Evolutionary conservation across 1,284 basidiomycete species (phyloP), one percentile per base, ranked within the genome.

Genomic region (Trametes versicolor): DNA sequence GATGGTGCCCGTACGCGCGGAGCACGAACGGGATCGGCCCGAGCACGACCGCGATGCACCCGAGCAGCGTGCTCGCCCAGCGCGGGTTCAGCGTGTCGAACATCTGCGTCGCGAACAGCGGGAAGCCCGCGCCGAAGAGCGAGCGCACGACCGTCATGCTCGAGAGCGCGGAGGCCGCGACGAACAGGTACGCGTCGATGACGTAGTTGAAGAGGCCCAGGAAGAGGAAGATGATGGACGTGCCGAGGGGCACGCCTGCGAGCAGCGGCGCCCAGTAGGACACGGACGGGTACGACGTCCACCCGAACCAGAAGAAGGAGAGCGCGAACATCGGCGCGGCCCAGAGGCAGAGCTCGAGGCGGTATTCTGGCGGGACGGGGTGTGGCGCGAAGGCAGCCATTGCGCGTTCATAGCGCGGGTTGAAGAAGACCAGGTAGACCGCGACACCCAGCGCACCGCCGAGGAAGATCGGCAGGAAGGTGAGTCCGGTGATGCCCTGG

Each of bases 231-330:
- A 76, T 64, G 69, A 76, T 73, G 36, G 73, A 65, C 58, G 69
- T 71, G 10, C 77, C 78, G 43, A 78, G 68, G 8, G 71, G 65
- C 13, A 69, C 61, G 36, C 74, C 75, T 0, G 75, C 71, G 58
- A 74, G 68, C 64, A 79, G 67, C 34, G 76, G 75, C 39, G 75
- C 76, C 74, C 78, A 78, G 62, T 69, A 76, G 19, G 68, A 72
- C n/a, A 79, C 64, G 55, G 62, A 70, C 23, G 77, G 73, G 59
- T 72, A 78, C 25, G 76, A 77, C 12, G 81, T 83, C 83, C 83
- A 85, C 21, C 79, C 81, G 60, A 84, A 77, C 79, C 78, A 79
- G 76, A 83, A 83, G 68, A 82, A 80, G 2, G 80, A 79, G 32
- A 78, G 51, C 6, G 81, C 77, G 60, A 84, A 78, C 21, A 81